Evolutionary conservation across 1,284 basidiomycete genomes (phyloP), one percentile per base, ranked within the genome.

Genomic region (Neolentinus lepideus): DNA sequence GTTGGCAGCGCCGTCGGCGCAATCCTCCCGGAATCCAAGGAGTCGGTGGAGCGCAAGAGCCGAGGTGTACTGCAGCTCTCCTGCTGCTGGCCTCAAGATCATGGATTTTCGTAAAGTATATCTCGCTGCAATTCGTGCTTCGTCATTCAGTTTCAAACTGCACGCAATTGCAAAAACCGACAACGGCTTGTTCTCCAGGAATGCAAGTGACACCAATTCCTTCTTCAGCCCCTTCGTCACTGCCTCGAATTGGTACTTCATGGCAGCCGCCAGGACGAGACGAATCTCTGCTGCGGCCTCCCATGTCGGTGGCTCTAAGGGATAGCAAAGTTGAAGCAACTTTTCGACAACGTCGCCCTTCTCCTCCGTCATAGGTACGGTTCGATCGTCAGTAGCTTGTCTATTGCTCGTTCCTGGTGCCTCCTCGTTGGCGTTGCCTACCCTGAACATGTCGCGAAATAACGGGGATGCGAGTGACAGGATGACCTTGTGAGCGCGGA

Each of bases 31-130:
- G 57, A 69, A 69, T 57, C 70, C 68, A 9, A 68, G 60, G 21
- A 68, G 67, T 38, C 65, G 69, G 60, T 68, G 69, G 54, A 71
- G 71, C 48, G 59, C 63, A 31, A 68, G 70, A 1, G 67, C 67
- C 2, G 67, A 64, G 46, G 71, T 68, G 53, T 71, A 64, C 51
- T 70, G 68, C 25, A 68, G 63, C 55, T 68, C 67, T 35, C 61
- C 64, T 59, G 67, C 61, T 55, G 64, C 69, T 48, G 69, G 68
- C 16, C n/a, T 43, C 3, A 8, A 4, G 38, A 16, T 21, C 19
- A 43, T 16, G 14, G 61, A 60, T 11, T 61, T 56, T 27, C 61
- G 66, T 14, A 71, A 61, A 36, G 69, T 71, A 53, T 64, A 48
- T 19, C 52, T 62, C 1, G 67, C 67, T 22, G 69, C 69, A 1